Base-by-base conservation (phyloP, 345 rosid species). In the Leavenworthia alabamica region DNA sequence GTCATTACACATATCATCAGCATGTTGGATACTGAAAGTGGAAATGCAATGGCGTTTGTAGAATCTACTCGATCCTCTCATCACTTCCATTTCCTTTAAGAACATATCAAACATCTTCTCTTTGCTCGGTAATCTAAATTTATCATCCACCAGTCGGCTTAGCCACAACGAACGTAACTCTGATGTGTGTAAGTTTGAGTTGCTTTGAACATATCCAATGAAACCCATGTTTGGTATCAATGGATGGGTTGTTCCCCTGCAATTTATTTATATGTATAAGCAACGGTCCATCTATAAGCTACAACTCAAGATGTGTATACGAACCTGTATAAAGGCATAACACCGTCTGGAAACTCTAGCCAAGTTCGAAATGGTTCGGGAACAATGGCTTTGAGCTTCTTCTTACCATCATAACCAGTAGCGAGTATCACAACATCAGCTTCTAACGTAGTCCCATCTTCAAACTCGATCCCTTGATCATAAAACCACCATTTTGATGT, bases 1-100 rank as follows among this genome's bases (percentile, higher is more conserved):
- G 67, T 90, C 96, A 51, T 76, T 70, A 60, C 96, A 90, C 42
- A 90, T 62, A 45, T 84, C 96, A 62, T 91, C 94, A 0, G 83
- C 80, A 63, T 88, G 95, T 49, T 84, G 83, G 77, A 91, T 91
- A 69, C 98, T 91, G 72, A 71, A 88, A 11, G 98, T 88, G 12
- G 98, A 83, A 14, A 88, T 88, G 78, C 98, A 91, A 40, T 86
- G 90, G 66, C 88, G 82, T 32, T 84, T 79, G 71, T 86, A 84
- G 65, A 88, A 91, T 71, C 96, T 78, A 35, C 87, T 83, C 1
- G 84, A 73, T 65, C 75, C 77, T 83, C 66, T 80, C 73, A 66
- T 77, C 8, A 83, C 78, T 39, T 83, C 83, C 59, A 78, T 72
- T 77, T 88, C 98, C 50, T 74, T 75, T 1, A 39, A 46, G 23